These are phyloP conservation scores for Acanthamoeba lenticulata DNA, from an alignment of 208 protist species.

Conservation along the genomic window DNA sequence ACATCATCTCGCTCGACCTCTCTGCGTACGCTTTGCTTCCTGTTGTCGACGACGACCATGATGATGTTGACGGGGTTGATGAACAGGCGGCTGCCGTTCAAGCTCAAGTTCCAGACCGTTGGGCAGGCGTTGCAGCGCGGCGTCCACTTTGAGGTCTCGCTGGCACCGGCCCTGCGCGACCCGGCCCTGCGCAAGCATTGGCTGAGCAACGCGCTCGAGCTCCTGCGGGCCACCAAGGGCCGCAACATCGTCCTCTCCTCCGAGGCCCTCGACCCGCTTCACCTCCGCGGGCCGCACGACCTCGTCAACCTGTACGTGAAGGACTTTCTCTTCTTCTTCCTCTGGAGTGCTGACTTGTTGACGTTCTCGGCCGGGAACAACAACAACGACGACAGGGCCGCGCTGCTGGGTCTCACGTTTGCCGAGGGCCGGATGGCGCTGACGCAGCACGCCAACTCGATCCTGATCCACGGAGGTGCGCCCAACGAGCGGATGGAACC, in stretches of 20 bases:
- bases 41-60: not conserved
- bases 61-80: not conserved
- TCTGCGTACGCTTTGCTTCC: not conserved
- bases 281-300: conserved; percentile 16
- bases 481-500: not conserved
- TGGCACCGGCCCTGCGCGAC: not conserved
- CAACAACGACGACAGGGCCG: too few species aligned
- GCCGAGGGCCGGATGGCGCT: not conserved
- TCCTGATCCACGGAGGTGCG: not conserved
- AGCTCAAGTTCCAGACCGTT: not conserved
- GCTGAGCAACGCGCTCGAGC: not conserved
- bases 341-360: not conserved
- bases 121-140: conserved; percentile 21
- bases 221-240: not conserved
- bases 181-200: not conserved
- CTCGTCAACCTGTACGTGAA: not conserved
- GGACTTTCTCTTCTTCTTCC: not conserved
- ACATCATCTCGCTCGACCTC: conserved; percentile 51
- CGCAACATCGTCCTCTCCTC: not conserved
- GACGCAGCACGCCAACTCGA: not conserved
- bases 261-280: not conserved
- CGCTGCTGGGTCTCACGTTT: not conserved
- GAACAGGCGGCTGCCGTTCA: conserved; percentile 5
- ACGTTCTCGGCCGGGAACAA: not conserved
- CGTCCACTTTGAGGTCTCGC: conserved; percentile 31